These are phyloP conservation scores for Chenopodium berlandieri DNA, from an alignment of 148 eudicot species.

Conservation along the genomic window DNA sequence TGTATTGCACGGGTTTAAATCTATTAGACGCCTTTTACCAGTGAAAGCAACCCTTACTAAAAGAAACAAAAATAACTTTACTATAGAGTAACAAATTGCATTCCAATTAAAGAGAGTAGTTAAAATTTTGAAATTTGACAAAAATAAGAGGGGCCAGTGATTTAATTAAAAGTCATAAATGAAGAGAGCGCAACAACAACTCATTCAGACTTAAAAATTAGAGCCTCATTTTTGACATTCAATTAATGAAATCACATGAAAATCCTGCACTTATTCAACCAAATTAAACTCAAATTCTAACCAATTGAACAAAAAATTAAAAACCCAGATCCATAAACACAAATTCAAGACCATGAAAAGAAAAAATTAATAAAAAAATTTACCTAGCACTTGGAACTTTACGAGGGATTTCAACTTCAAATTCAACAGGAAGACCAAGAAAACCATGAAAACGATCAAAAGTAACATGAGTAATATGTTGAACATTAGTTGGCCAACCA, in stretches of 20 bases:
- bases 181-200: slow-evolving; percentile 22
- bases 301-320: background rate
- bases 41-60: background rate
- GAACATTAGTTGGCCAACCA: slow-evolving; percentile 95
- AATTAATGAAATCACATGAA: slow-evolving; percentile 5
- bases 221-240: slow-evolving; percentile 3
- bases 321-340: background rate
- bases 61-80: too few relatives aligned
- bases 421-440: slow-evolving; percentile 80
- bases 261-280: slow-evolving; percentile 7
- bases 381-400: slow-evolving; percentile 92
- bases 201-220: too few relatives aligned
- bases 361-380: background rate
- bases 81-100: background rate
- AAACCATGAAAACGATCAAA: slow-evolving; percentile 87
- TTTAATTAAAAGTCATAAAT: slow-evolving; percentile 19
- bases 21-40: too few relatives aligned
- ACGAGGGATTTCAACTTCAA: slow-evolving; percentile 62
- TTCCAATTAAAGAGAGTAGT: background rate
- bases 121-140: background rate
- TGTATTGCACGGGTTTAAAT: too few relatives aligned
- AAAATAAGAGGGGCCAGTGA: background rate
- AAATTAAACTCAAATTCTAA: background rate
- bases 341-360: background rate
- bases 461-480: slow-evolving; percentile 84